Base-by-base conservation (phyloP, 139 green algal species). In the Pedinophyceae sp. region DNA sequence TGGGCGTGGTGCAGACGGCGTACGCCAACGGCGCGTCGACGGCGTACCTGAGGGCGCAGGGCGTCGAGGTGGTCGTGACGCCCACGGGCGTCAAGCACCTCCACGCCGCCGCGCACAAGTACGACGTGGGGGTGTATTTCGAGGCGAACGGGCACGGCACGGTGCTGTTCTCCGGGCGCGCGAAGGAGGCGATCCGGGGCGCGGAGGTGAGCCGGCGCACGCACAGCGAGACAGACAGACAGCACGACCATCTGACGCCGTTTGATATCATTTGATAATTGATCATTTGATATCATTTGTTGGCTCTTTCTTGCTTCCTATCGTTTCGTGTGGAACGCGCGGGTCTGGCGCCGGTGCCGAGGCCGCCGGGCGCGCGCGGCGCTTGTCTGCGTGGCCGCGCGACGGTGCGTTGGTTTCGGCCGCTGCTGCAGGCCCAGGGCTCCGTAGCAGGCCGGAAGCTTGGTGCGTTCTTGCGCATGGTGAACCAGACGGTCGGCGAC, bases 141-240 rank as follows among this genome's bases (percentile, higher is more conserved):
- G 91, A 99, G 73, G 78, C 91, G 19, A 99, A 99, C 59, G 91
- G 91, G 4, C 90, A 97, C 57, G 90, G 90, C 60, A 95, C 84
- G 0, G 83, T 95, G 27, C 67, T 97, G 5, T 93, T 97, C 61
- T 72, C 66, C 15, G n/a, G n/a, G n/a, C n/a, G n/a, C n/a, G n/a
- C n/a, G n/a, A n/a, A n/a, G n/a, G n/a, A n/a, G n/a, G n/a, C n/a
- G n/a, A n/a, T n/a, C n/a, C n/a, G n/a, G n/a, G n/a, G n/a, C n/a
- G n/a, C n/a, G 19, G 48, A 46, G n/a, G 18, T 40, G 1, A 48
- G 40, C 19, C 43, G 19, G 19, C 18, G 15, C 38, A 46, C 38
- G 15, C 38, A 46, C 16, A 46, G 16, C 15, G 15, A 15, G 38
- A n/a, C 38, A 46, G 15, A 15, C 38, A 46, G 38, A 15, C 38